Evolutionary conservation across 1,284 basidiomycete genomes (phyloP), one percentile per base, ranked within the genome.

Genomic region (Sporisorium reilianum): DNA sequence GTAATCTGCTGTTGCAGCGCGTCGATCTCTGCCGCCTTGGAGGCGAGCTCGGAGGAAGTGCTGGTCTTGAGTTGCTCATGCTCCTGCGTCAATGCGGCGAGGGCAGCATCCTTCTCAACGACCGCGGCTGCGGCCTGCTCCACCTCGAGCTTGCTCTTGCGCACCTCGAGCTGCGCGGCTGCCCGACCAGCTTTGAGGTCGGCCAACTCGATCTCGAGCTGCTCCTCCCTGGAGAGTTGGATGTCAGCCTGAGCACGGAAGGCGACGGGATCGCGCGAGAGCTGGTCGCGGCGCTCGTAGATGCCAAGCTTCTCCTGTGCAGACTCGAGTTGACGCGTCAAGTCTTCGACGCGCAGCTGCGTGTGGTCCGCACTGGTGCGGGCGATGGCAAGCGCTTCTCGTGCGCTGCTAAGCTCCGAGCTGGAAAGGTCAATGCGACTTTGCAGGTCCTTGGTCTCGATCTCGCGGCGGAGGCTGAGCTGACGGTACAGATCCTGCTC

Each of bases 281-380:
- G 60, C 59, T 70, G 64, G 23, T 75, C 72, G 49, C 92, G 88
- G 23, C 93, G 89, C 82, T 95, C 93, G 77, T 94, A 95, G 2
- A 95, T 91, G 5, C 92, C 88, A 25, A 95, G 88, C 85, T 93
- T 94, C 87, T 94, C 92, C 57, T 90, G 89, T 64, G 90, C 90
- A 38, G 92, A 90, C 69, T 91, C 90, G 10, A 93, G 85, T 75
- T 93, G 91, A 49, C 89, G 88, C 6, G 87, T 86, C 18, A 95
- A 86, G 41, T 92, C 91, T 22, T 90, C 89, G 3, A 92, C 89
- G 30, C 91, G 91, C 66, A 91, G 89, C 81, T 93, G 90, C 12
- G 93, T 88, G 80, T 95, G 93, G 51, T 89, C 90, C 81, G 90
- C 91, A 85, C 90, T 93, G 0, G 92, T 93, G 80, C 93, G 90